Base-by-base conservation (phyloP, 2,329 filamentous ascomycete genomes). In the Cladosporium sp. region DNA sequence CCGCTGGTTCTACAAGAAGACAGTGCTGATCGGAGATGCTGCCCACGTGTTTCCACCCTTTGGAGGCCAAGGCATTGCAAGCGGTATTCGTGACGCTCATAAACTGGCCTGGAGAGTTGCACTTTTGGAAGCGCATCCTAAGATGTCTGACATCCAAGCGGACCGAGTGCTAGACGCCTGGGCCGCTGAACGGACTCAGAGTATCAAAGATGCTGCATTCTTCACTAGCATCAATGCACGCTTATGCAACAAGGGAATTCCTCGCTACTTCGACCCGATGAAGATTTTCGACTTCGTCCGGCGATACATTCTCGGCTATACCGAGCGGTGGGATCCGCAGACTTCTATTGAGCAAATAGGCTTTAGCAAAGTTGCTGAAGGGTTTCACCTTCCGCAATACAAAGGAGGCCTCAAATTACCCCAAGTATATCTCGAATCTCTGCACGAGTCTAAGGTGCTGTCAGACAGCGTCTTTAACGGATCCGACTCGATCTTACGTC, bases 1-100 rank as follows among this genome's bases (percentile, higher is more conserved):
- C 66, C 77, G 74, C 41, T 85, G 83, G 83, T 77, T 77, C 24
- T 69, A 76, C 14, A 75, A 74, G 10, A 74, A 79, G 5, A 79
- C 79, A 0, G 75, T 84, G 30, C 73, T 85, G 0, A 80, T 79
- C 51, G 83, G 83, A 18, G 83, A 85, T 68, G 78, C 83, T 6
- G 83, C 83, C 2, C 83, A 85, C 70, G 83, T 85, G 4, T 84
- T 85, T 66, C 83, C 83, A 5, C 83, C 83, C 2, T 84, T 81
- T 65, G 79, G 78, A 1, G 80, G 79, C 1, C 79, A 81, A 68
- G 79, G 80, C 2, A 80, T 81, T 41, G 74, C 75, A 2, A 79
- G 76, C 2, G 80, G 80, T 2, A 78, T 81, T 61, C 74, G 79
- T 24, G 79, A 81, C 64, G 78, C 78, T 0, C 66, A 72, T 11